Percentiles rank a stretch among this genome's conserved stretches.
These are phyloP conservation scores for Spencermartinsiella europaea DNA, from an alignment of 805 yeast genomes.

Conservation along the genomic window DNA sequence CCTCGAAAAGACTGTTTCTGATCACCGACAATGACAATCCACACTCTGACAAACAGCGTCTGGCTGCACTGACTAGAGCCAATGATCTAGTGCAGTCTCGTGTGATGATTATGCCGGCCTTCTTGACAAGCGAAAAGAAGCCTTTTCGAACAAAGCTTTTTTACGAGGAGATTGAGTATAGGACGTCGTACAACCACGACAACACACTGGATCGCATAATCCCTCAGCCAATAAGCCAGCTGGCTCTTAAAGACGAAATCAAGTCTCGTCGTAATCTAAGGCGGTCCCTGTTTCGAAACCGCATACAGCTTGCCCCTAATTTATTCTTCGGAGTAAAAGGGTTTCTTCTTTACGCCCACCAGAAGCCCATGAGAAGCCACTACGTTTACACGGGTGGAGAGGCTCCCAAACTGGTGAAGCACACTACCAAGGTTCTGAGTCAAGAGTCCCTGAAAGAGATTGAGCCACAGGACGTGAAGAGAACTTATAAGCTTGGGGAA, in stretches of 20 bases:
- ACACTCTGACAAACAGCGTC: constrained; percentile 35
- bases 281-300: constrained; percentile 57
- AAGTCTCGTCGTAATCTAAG: constrained; percentile 55
- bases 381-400: constrained; percentile 53
- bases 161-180: constrained; percentile 45
- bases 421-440: constrained; percentile 38
- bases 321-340: constrained; percentile 68
- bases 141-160: constrained; percentile 42
- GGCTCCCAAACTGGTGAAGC: constrained; percentile 46
- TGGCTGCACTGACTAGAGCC: constrained; percentile 50
- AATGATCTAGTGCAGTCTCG: constrained; percentile 53
- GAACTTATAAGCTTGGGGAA: constrained; percentile 42
- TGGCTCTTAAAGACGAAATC: constrained; percentile 31
- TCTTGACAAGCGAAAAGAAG: constrained; percentile 38
- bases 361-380: constrained; percentile 45
- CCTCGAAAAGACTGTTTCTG: constrained; percentile 56
- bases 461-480: constrained; percentile 29
- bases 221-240: constrained; percentile 20
- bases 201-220: constrained; percentile 30
- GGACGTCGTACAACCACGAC: constrained; percentile 1
- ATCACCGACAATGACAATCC: constrained; percentile 78
- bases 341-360: constrained; percentile 54
- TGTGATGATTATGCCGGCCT: constrained; percentile 59
- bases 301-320: constrained; percentile 50
- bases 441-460: constrained; percentile 43